A percentile compares a stretch with the other conserved stretches of the same genome.
Evolutionary conservation across 257 asterid species (phyloP).

Genomic region (Asclepias syriaca): DNA sequence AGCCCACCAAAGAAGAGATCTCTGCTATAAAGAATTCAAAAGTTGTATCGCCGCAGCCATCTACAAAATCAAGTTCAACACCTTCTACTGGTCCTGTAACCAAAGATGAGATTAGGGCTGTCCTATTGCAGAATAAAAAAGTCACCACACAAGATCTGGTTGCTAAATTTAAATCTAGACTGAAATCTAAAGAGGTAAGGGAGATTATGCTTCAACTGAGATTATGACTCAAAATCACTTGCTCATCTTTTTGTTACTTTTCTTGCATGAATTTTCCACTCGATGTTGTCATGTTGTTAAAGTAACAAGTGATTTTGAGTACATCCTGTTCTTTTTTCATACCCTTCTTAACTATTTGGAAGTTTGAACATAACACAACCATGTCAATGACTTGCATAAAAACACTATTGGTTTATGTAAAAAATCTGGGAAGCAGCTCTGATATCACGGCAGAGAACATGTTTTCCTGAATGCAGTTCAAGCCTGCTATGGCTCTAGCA

Average conservation of each 20-base stretch:
- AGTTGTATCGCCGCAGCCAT: slow-evolving; percentile 40
- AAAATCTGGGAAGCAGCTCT: not conserved
- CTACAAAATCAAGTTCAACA: slow-evolving; percentile 47
- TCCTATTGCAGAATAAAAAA: slow-evolving; percentile 52
- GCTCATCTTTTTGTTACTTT: not conserved
- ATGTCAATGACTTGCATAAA: not conserved
- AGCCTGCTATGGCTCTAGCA: not conserved
- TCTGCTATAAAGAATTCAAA: slow-evolving; percentile 45
- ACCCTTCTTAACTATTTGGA: not conserved
- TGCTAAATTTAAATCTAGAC: slow-evolving; percentile 76
- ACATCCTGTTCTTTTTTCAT: not conserved
- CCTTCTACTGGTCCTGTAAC: slow-evolving; percentile 72
- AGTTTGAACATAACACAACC: not conserved
- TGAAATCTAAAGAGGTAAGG: slow-evolving; percentile 72
- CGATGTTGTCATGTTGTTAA: not conserved
- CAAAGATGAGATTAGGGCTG: slow-evolving; percentile 86
- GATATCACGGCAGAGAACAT: not conserved
- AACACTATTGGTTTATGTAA: not conserved
- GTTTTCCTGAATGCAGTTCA: not conserved
- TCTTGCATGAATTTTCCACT: not conserved
- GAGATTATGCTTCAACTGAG: not conserved
- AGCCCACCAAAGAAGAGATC: slow-evolving; percentile 56
- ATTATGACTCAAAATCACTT: too few relatives aligned
- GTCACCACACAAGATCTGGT: slow-evolving; percentile 95
- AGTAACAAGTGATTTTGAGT: not conserved